Evolutionary conservation across 768 basidiomycete species (phyloP).

Genomic region (Saitozyma sp.): DNA sequence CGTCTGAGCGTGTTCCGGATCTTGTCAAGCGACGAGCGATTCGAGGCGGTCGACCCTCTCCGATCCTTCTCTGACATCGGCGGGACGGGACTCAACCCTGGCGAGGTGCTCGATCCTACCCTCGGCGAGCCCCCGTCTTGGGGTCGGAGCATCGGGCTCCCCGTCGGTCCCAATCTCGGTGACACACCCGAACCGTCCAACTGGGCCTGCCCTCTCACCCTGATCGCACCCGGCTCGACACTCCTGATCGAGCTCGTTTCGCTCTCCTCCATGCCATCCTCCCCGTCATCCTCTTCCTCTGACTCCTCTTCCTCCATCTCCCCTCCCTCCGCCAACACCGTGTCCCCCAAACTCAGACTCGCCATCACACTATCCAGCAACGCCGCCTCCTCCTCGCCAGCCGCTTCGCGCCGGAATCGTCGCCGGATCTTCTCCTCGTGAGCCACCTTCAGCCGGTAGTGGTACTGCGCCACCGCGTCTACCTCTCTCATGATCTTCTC

Average conservation of each 20-base stretch:
- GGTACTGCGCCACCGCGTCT: conserved; percentile 84
- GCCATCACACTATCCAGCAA: conserved; percentile 78
- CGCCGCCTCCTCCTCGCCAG: conserved; percentile 70
- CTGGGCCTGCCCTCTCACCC: too few relatives aligned
- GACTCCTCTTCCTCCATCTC: conserved; percentile 66
- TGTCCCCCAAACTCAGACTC: conserved; percentile 77
- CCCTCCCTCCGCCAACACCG: conserved; percentile 68
- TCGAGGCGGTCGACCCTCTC: conserved; percentile 2
- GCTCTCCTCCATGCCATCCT: conserved; percentile 18
- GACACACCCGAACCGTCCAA: too few relatives aligned
- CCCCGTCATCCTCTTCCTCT: conserved; percentile 61
- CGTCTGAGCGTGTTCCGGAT: conserved; percentile 1
- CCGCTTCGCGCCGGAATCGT: conserved; percentile 66
- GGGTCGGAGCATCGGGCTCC: too few relatives aligned
- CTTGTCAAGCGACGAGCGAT: conserved; percentile 1
- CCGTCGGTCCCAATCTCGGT: too few relatives aligned
- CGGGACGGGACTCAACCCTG: too few relatives aligned
- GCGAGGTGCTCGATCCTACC: too few relatives aligned
- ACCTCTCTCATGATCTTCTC: conserved; percentile 75
- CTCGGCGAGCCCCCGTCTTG: too few relatives aligned
- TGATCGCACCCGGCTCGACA: too few relatives aligned
- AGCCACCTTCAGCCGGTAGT: conserved; percentile 88
- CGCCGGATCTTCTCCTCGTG: conserved; percentile 90
- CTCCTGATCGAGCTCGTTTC: too few relatives aligned
- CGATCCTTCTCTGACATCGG: neutral